phyloP scores from a whole-genome alignment of 2,329 filamentous ascomycete species.

The Cadophora sp. region DNA sequence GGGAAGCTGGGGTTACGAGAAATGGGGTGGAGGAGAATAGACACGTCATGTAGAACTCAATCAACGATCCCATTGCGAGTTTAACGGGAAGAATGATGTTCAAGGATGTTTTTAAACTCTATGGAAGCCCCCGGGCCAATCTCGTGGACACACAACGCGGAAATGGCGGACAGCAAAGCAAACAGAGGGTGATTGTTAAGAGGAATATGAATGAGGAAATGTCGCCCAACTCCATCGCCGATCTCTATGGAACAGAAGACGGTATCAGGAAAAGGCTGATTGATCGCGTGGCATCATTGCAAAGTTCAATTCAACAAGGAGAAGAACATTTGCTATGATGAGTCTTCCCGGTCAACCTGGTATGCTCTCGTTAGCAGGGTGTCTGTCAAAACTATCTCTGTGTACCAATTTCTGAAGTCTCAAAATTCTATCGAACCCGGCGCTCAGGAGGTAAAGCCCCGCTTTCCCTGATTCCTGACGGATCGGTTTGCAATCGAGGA shows the following conservation, averaged over 20 bases:
- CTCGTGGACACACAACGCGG: no score
- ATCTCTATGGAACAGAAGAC: background rate
- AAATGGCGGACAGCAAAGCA: background rate
- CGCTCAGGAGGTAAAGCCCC: background rate
- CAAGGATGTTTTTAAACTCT: no score
- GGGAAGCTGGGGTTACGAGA: no score
- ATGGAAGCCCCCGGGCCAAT: no score
- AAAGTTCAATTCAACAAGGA: background rate
- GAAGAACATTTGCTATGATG: background rate
- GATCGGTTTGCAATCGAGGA: background rate
- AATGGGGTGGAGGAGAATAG: no score
- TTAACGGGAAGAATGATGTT: no score
- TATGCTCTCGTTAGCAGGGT: background rate
- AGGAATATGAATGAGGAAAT: constrained; percentile 37
- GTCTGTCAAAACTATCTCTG: background rate
- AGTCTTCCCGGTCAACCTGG: background rate
- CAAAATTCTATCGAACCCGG: background rate
- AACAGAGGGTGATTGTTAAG: background rate
- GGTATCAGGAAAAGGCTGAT: background rate
- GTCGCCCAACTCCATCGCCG: constrained; percentile 24
- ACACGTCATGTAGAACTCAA: no score
- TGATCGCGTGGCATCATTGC: background rate
- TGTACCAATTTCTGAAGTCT: constrained; percentile 1
- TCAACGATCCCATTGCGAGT: no score
- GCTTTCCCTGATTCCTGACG: background rate